Evolutionary conservation across 2,329 filamentous ascomycete genomes (phyloP).

Genomic region (Pestalotiopsis sp.): DNA sequence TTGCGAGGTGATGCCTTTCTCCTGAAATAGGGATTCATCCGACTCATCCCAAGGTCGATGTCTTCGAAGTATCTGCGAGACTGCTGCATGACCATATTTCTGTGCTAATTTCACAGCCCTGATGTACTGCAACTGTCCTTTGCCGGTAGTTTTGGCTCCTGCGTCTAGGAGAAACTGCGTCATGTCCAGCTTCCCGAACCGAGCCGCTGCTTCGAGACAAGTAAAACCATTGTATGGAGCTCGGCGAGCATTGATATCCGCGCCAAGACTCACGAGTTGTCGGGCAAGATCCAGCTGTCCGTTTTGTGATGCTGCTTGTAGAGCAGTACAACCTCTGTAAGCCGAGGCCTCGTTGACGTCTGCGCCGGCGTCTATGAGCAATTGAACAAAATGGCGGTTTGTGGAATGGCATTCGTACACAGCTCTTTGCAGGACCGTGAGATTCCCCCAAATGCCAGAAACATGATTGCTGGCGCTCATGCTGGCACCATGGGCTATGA

Average conservation of each 20-base stretch:
- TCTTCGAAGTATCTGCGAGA: not conserved
- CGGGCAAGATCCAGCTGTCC: not conserved
- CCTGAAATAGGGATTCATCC: not conserved
- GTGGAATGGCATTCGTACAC: not conserved
- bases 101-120: not conserved
- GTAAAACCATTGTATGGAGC: accelerated
- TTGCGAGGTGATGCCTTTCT: accelerated
- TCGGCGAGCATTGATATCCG: not conserved
- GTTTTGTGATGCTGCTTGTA: not conserved
- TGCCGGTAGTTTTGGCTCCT: not conserved
- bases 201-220: not conserved
- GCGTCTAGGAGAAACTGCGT: not conserved
- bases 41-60: not conserved
- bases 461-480: too few species aligned
- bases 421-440: not conserved
- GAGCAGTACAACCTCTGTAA: not conserved
- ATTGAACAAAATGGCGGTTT: not conserved
- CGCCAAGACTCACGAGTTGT: not conserved
- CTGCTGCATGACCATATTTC: not conserved
- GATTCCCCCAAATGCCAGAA: too few species aligned
- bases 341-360: not conserved
- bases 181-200: too few species aligned
- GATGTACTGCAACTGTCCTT: not conserved
- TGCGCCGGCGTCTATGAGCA: not conserved
- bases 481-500: too few species aligned